Evolutionary conservation across 148 eudicot species (phyloP).

Genomic region (Vaccinium darrowii): DNA sequence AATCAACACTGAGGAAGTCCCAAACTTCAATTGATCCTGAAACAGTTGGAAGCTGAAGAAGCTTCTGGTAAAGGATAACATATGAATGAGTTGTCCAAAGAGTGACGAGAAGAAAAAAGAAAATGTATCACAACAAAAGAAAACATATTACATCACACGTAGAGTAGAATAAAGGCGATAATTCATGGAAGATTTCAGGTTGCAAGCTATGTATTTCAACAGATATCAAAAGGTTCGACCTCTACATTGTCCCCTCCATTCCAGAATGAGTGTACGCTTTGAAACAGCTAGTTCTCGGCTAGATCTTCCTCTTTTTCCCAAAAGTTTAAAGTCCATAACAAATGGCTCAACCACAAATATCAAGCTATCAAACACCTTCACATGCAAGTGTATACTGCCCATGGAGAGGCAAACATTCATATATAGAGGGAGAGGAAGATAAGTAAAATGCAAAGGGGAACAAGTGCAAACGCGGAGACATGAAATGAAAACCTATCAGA

Average conservation of each 20-base stretch:
- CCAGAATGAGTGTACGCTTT: conserved; percentile 1
- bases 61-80: conserved; percentile 53
- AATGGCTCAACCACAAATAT: background rate
- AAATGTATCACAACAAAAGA: background rate
- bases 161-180: background rate
- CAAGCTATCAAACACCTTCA: background rate
- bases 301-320: background rate
- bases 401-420: background rate
- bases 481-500: background rate
- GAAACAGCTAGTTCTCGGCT: background rate
- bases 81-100: conserved; percentile 14
- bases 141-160: background rate
- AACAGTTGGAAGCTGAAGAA: conserved; percentile 89
- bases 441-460: background rate
- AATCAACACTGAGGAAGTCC: conserved; percentile 99
- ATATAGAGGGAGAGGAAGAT: background rate
- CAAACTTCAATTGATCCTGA: conserved; percentile 98
- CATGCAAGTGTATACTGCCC: background rate
- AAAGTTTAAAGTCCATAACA: background rate
- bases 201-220: background rate
- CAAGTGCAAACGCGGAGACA: background rate
- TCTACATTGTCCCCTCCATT: background rate
- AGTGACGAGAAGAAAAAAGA: conserved; percentile 13
- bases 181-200: background rate
- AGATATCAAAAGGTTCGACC: background rate